phyloP scores from a whole-genome alignment of 768 basidiomycete genomes.

The Suillus placidus region DNA sequence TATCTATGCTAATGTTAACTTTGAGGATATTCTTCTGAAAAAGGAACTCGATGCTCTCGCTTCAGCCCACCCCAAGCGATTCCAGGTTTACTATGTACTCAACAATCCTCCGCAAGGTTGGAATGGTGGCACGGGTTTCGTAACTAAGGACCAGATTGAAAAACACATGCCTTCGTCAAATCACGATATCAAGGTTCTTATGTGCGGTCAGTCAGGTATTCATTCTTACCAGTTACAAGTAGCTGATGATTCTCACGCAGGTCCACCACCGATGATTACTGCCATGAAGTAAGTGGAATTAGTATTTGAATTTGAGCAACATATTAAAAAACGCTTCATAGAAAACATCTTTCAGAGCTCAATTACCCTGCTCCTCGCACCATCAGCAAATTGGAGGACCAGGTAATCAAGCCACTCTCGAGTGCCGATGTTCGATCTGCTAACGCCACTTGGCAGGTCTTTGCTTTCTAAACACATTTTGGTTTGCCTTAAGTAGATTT shows the following conservation, averaged over 20 bases:
- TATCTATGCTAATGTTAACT: constrained; percentile 95
- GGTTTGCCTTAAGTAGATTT: background rate
- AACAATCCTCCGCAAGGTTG: constrained; percentile 91
- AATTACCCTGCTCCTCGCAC: constrained; percentile 86
- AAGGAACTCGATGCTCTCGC: constrained; percentile 84
- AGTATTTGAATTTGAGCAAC: background rate
- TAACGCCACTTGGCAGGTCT: constrained; percentile 37
- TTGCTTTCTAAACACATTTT: constrained; percentile 38
- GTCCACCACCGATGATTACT: constrained; percentile 75
- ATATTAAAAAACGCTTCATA: constrained; percentile 32
- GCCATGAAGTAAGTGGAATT: constrained; percentile 72
- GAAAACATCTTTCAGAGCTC: constrained; percentile 88
- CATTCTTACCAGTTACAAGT: constrained; percentile 12
- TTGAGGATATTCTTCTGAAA: constrained; percentile 90
- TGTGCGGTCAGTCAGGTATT: constrained; percentile 68
- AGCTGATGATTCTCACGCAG: constrained; percentile 33
- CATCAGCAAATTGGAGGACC: constrained; percentile 91
- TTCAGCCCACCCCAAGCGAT: constrained; percentile 59
- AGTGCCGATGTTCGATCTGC: constrained; percentile 1
- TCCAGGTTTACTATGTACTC: constrained; percentile 88
- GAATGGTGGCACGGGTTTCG: constrained; percentile 90
- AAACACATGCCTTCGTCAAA: constrained; percentile 69
- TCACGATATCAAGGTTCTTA: constrained; percentile 77
- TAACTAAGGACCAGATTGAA: constrained; percentile 90
- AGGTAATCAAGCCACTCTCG: constrained; percentile 47